phyloP scores from a whole-genome alignment of 139 green algal species.

The Diplosphaera chodatii region DNA sequence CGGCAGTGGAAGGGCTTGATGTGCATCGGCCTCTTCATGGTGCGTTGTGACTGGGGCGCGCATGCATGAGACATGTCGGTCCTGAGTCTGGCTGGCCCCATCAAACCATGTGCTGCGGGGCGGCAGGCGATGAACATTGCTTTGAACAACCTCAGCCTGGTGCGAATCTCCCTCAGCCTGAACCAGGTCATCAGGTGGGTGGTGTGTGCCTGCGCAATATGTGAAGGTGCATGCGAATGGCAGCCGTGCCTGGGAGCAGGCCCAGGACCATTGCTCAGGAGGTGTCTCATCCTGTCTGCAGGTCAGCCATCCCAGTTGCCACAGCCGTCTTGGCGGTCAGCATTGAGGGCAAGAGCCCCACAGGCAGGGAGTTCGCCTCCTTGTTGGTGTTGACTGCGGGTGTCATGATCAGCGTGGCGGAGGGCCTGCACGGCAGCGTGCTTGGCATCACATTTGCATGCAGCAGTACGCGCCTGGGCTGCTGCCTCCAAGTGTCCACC shows the following conservation, averaged over 20 bases:
- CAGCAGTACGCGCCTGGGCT: not conserved
- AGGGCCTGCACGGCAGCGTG: slow-evolving; percentile 33
- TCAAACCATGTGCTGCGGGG: no score
- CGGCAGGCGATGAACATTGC: slow-evolving; percentile 37
- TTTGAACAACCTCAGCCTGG: slow-evolving; percentile 51
- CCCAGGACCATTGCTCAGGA: no score
- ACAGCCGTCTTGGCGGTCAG: slow-evolving; percentile 41
- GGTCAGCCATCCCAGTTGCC: slow-evolving; percentile 47
- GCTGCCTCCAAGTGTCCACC: no score
- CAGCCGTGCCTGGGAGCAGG: no score
- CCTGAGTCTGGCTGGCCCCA: no score
- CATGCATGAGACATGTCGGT: no score
- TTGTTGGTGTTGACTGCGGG: slow-evolving; percentile 44
- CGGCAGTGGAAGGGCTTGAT: slow-evolving; percentile 43
- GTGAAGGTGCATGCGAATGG: no score
- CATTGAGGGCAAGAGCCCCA: slow-evolving; percentile 39
- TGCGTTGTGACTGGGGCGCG: not conserved
- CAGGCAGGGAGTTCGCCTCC: slow-evolving; percentile 17
- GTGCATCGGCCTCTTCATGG: slow-evolving; percentile 50
- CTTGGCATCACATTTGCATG: slow-evolving; percentile 39
- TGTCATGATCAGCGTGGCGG: slow-evolving; percentile 53
- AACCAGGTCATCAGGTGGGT: slow-evolving; percentile 59
- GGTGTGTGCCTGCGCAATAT: no score
- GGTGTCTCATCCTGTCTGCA: slow-evolving; percentile 8
- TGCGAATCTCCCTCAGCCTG: slow-evolving; percentile 43